phyloP scores from a whole-genome alignment of 2,329 filamentous ascomycete species.

The Botrytis paeoniae region DNA sequence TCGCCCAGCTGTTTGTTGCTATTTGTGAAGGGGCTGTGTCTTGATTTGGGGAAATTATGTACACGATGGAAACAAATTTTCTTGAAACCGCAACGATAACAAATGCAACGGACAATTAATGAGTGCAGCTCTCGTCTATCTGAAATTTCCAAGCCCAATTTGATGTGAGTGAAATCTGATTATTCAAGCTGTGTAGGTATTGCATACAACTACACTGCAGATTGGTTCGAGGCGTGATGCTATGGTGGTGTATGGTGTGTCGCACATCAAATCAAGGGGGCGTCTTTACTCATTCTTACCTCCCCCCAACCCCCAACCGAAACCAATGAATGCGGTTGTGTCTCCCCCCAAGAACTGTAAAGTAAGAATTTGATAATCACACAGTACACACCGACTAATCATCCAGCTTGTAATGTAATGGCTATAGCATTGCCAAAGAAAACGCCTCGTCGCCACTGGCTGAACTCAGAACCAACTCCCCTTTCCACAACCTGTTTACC shows the following conservation, averaged over 20 bases:
- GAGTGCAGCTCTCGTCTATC: not conserved
- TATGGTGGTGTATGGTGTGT: not conserved
- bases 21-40: slow-evolving; percentile 19
- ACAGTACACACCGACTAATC: not conserved
- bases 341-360: not conserved
- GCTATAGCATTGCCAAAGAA: not conserved
- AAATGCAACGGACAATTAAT: not conserved
- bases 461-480: not conserved
- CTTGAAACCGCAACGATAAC: not conserved
- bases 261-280: not conserved
- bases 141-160: not conserved
- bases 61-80: not conserved
- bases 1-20: slow-evolving; percentile 10
- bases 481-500: not conserved
- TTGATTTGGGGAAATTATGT: slow-evolving; percentile 3
- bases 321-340: not conserved
- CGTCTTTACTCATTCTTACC: not conserved
- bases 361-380: slow-evolving; percentile 6
- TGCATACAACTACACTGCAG: not conserved
- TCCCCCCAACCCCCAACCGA: not conserved
- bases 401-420: not conserved
- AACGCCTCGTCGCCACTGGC: not conserved
- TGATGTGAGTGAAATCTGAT: not conserved
- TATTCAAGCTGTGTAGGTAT: not conserved
- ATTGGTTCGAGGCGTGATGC: not conserved